Conservation (phyloP, 2,329 filamentous ascomycete species). For the Chaetomium olivaceum region DNA sequence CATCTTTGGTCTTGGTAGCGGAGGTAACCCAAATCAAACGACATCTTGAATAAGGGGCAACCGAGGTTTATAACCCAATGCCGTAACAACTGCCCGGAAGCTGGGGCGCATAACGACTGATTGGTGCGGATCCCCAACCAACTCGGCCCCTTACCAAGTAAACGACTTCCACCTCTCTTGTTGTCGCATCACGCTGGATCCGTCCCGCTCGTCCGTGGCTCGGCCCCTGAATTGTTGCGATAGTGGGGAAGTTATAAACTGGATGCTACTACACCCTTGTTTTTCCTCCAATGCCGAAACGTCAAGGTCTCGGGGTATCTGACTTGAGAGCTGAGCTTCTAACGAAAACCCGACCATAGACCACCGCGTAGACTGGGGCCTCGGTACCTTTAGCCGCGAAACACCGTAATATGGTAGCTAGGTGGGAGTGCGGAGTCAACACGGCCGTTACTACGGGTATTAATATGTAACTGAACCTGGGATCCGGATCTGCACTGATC, state of each 20-base stretch:
- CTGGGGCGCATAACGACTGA: not conserved
- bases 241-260: not conserved
- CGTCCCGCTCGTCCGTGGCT: slow-evolving; percentile 7
- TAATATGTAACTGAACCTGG: not conserved
- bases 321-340: not conserved
- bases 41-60: too few species aligned
- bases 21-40: too few species aligned
- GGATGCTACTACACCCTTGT: not conserved
- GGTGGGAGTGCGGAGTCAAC: slow-evolving; percentile 2
- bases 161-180: not conserved
- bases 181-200: not conserved
- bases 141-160: not conserved
- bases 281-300: slow-evolving; percentile 19
- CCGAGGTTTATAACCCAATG: too few species aligned
- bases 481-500: not conserved
- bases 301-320: not conserved
- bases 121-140: not conserved
- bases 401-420: not conserved
- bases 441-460: not conserved
- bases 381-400: slow-evolving; percentile 16
- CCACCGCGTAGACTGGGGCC: slow-evolving; percentile 4
- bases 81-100: not conserved
- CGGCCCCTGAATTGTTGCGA: slow-evolving; percentile 1
- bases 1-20: too few species aligned
- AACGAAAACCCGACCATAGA: slow-evolving; percentile 1